These are phyloP conservation scores for Chytriomyces sp. DNA, from an alignment of 192 early-diverging fungal genomes.

Conservation along the genomic window DNA sequence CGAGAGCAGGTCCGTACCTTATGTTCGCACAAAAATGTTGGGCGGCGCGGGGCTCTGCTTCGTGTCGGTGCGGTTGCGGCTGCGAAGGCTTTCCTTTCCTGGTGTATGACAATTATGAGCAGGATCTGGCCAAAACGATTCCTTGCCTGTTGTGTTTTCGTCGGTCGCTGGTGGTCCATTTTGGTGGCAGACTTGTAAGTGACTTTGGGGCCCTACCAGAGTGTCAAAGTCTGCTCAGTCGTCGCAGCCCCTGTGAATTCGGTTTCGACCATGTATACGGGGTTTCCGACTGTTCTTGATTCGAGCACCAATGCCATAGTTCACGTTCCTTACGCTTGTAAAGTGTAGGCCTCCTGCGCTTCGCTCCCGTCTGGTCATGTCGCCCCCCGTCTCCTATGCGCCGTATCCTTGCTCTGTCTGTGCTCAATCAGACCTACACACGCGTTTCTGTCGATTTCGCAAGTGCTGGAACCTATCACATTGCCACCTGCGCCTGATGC, in stretches of 20 bases:
- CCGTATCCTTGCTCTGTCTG: background rate
- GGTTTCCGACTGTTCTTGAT: background rate
- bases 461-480: background rate
- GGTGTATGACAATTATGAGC: background rate
- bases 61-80: slow-evolving; percentile 36
- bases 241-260: background rate
- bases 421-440: background rate
- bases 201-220: background rate
- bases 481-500: background rate
- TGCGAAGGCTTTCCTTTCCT: slow-evolving; percentile 11
- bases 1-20: background rate
- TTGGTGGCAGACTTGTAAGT: background rate
- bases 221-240: background rate
- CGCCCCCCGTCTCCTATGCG: background rate
- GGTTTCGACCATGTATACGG: background rate
- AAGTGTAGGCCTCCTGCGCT: background rate
- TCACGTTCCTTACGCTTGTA: background rate
- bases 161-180: too few species aligned
- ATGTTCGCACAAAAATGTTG: slow-evolving; percentile 19
- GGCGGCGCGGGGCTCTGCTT: slow-evolving; percentile 30
- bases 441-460: background rate
- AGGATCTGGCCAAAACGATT: background rate
- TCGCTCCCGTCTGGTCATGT: background rate
- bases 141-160: background rate
- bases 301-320: background rate